Base-by-base conservation (phyloP, 176 grass and related monocot species). In the Ampelocalamus luodianensis region DNA sequence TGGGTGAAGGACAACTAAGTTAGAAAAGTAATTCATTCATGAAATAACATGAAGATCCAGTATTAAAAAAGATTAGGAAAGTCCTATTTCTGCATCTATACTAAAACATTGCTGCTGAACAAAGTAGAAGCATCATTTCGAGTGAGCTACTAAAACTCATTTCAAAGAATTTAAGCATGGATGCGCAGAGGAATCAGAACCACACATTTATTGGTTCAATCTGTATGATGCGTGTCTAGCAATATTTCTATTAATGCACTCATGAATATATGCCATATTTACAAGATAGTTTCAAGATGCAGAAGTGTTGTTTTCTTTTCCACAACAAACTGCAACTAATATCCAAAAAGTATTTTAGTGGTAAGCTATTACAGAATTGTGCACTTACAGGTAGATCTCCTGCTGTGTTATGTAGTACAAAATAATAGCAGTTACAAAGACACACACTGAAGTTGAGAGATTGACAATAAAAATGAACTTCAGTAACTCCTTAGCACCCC, bases 401-500 rank as follows among this genome's bases (percentile, higher is more conserved):
- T 92, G 78, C 23, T 82, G 80, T 76, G 87, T 92, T 46, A 97
- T 85, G 58, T 97, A 97, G 79, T 97, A 97, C 6, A 94, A 71
- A 37, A 77, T 54, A 79, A 97, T 94, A 80, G 92, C 68, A 77
- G 87, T 97, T 72, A 87, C 60, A 44, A 97, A 97, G 80, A 97
- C 83, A 74, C 91, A 92, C 22, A 82, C 68, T 22, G 94, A 97
- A 84, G 91, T 94, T 75, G 87, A 91, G 59, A 97, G 82, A 58
- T 97, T 97, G 56, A 97, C 83, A 66, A 94, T 56, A 82, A 97
- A 90, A 89, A 97, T 97, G 86, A 97, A 97, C 79, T 92, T 97
- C 43, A 94, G 69, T 50, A 97, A 89, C 85, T 94, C 94, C 76
- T 90, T 97, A 42, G 92, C 14, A 42, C 94, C 90, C 94, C 94